Percentiles rank a stretch among this genome's conserved stretches.
Evolutionary conservation across 116 monocot genomes (phyloP).

Genomic region (Zostera marina): DNA sequence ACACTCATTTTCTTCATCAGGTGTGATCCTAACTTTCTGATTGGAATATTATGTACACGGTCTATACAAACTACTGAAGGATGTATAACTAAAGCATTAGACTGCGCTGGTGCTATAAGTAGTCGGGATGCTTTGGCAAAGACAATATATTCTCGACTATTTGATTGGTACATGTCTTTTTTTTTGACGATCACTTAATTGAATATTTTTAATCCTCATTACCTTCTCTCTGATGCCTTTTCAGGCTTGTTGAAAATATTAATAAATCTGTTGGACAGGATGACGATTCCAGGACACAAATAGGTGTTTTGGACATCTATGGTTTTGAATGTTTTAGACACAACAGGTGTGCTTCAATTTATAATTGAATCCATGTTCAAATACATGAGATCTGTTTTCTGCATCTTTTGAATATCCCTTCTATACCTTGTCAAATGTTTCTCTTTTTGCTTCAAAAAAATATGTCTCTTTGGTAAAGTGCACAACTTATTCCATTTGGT

Average conservation of each 20-base stretch:
- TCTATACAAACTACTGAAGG: conserved; percentile 85
- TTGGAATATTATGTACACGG: conserved; percentile 52
- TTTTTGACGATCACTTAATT: background rate
- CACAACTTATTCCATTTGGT: no score
- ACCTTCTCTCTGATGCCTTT: background rate
- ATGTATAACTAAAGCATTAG: conserved; percentile 66
- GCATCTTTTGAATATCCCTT: no score
- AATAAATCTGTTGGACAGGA: conserved; percentile 98
- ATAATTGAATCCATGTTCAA: background rate
- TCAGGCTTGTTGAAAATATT: conserved; percentile 96
- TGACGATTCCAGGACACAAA: conserved; percentile 55
- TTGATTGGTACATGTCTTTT: conserved; percentile 62
- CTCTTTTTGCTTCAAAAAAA: no score
- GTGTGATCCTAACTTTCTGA: conserved; percentile 53
- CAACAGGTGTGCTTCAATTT: conserved; percentile 45
- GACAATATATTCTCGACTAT: conserved; percentile 87
- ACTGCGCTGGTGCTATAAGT: conserved; percentile 55
- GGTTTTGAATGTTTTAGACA: conserved; percentile 89
- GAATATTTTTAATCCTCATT: background rate
- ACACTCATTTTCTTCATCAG: conserved; percentile 14
- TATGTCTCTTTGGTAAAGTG: no score
- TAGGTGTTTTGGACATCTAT: conserved; percentile 95
- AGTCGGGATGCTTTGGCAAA: conserved; percentile 91
- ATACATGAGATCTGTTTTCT: background rate
- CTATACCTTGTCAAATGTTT: no score